Evolutionary conservation across 495 filamentous ascomycete genomes (phyloP).

Genomic region (Penicillium egyptiacum): DNA sequence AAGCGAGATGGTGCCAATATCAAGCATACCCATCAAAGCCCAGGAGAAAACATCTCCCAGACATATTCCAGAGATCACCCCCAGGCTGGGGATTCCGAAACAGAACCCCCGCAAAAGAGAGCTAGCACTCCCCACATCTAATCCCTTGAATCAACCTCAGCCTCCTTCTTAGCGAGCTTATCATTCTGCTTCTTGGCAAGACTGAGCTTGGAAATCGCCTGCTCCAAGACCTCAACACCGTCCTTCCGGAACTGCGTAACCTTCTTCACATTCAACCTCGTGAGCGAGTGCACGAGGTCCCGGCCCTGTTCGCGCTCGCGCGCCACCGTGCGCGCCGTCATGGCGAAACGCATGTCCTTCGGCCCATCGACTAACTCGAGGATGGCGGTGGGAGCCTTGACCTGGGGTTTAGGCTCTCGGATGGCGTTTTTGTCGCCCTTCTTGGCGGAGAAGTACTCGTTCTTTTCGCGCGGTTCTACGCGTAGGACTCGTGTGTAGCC

Average conservation of each 20-base stretch:
- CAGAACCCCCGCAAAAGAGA: neutral
- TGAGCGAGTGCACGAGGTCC: slow-evolving; percentile 63
- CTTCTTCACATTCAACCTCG: slow-evolving; percentile 74
- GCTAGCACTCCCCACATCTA: slow-evolving; percentile 2
- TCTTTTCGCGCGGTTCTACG: slow-evolving; percentile 65
- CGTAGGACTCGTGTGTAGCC: slow-evolving; percentile 94
- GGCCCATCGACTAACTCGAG: slow-evolving; percentile 97
- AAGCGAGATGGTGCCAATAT: neutral
- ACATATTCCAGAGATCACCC: neutral
- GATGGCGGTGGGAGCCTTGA: slow-evolving; percentile 85
- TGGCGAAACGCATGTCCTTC: slow-evolving; percentile 89
- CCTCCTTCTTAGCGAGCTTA: slow-evolving; percentile 16
- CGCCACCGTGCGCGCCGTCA: slow-evolving; percentile 80
- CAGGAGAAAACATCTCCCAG: neutral
- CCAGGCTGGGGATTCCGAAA: neutral
- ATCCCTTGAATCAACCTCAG: slow-evolving; percentile 6
- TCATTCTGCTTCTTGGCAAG: slow-evolving; percentile 18
- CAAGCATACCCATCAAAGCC: slow-evolving; percentile 1
- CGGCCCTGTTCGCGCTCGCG: slow-evolving; percentile 52
- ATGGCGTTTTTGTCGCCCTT: slow-evolving; percentile 21
- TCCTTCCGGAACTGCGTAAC: slow-evolving; percentile 73
- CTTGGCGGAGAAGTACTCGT: slow-evolving; percentile 25
- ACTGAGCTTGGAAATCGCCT: slow-evolving; percentile 65
- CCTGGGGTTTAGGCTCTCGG: slow-evolving; percentile 41
- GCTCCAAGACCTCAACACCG: slow-evolving; percentile 66